phyloP scores from a whole-genome alignment of 169 alveolate genomes.

The Plasmodium knowlesi region DNA sequence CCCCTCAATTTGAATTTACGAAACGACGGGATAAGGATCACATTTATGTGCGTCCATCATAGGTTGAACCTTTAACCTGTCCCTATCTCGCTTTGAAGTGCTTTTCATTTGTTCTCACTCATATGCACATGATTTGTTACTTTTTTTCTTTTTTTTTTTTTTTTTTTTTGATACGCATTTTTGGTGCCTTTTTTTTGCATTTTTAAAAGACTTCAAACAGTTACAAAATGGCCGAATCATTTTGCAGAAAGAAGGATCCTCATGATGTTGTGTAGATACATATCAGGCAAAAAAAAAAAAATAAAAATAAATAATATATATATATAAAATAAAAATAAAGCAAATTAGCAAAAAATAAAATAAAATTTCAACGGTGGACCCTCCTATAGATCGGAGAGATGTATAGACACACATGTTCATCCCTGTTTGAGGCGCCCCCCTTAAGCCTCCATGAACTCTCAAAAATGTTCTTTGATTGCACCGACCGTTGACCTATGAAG shows the following conservation, averaged over 20 bases:
- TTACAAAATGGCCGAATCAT: background rate
- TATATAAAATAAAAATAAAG: background rate
- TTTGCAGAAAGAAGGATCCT: background rate
- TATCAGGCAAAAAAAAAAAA: background rate
- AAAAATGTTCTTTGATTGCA: background rate
- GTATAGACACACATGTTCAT: background rate
- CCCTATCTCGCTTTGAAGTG: background rate
- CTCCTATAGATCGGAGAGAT: background rate
- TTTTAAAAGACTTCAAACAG: background rate
- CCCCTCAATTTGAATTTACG: background rate
- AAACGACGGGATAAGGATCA: background rate
- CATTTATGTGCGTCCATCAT: background rate
- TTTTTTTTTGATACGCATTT: background rate
- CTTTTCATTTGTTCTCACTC: background rate
- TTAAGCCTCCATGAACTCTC: background rate
- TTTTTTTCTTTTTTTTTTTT: background rate
- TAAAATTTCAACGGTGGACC: background rate
- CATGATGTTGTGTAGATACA: background rate
- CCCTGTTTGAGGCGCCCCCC: background rate
- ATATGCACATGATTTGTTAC: background rate
- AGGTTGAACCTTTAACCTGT: background rate
- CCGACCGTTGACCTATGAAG: background rate
- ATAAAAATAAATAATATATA: background rate
- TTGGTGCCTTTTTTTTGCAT: background rate
- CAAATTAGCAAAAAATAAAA: background rate